Base-by-base conservation (phyloP, 805 yeast species). In the Yamadazyma paraphyllophila region DNA sequence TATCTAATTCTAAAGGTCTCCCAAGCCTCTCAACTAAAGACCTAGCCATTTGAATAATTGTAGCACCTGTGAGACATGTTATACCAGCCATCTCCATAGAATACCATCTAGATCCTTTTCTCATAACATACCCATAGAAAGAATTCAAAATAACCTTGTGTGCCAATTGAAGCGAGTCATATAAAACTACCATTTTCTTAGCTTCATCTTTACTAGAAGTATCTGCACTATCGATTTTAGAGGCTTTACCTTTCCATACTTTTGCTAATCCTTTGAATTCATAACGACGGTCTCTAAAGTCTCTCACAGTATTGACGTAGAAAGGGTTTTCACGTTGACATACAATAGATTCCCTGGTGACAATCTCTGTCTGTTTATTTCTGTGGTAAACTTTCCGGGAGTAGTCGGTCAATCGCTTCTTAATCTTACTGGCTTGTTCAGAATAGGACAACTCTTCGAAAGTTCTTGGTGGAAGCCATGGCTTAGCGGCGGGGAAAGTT, bases 61-160 rank as follows among this genome's bases (percentile, higher is more conserved):
- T 89, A 0, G 99, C 97, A 43, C 99, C 99, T 0, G 99, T 94
- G 40, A 91, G 74, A 76, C 99, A 95, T 0, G 99, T 94, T 14
- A 94, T 94, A 51, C 99, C 99, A 0, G 99, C 99, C 99, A 95
- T 94, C 65, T 94, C 99, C 94, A 94, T 90, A 0, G 99, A 94
- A 59, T 91, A 94, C 99, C 99, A 94, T 49, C 99, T 77, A 0
- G 99, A 94, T 33, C 99, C 99, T 59, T 94, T 94, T 66, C 99
- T 80, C 99, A 94, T 94, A 11, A 94, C 99, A 59, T 94, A 94
- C 41, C 99, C 99, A 58, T 94, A 94, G 62, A 94, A 94, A 0
- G 98, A 92, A 60, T 94, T 94, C 58, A 94, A 75, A 67, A 94
- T 94, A 60, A 92, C 97, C 60, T 94, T 94, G 64, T 94, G 98